Evolutionary conservation across 2,329 filamentous ascomycete genomes (phyloP).

Genomic region (Ophiobolus disseminans): DNA sequence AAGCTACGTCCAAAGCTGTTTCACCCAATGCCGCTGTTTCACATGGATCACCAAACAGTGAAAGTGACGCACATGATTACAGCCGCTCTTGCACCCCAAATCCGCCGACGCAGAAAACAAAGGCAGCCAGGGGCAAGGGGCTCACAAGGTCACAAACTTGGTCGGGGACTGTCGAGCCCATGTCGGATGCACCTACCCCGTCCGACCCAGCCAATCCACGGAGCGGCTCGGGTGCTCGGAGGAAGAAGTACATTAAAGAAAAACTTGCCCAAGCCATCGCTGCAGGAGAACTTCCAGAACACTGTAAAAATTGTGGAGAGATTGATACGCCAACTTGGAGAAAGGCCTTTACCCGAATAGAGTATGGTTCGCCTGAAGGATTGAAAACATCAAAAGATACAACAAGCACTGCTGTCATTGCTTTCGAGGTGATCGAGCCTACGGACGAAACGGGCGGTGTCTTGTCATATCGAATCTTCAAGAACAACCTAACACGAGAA

Average conservation of each 20-base stretch:
- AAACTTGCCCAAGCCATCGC: constrained; percentile 66
- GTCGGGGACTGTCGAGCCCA: constrained; percentile 43
- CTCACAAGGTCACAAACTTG: constrained; percentile 48
- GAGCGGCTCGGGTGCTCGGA: constrained; percentile 65
- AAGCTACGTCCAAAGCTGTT: constrained; percentile 15
- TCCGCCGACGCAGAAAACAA: constrained; percentile 20
- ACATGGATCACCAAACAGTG: constrained; percentile 26
- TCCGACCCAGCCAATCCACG: constrained; percentile 36
- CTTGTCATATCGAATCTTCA: constrained; percentile 75
- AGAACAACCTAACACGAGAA: constrained; percentile 72
- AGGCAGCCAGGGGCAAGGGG: constrained; percentile 33
- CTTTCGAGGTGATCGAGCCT: constrained; percentile 40
- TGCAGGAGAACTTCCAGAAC: constrained; percentile 85
- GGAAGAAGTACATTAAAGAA: constrained; percentile 68
- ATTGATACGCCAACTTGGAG: constrained; percentile 98
- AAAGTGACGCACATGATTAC: constrained; percentile 24
- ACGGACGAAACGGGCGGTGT: constrained; percentile 65
- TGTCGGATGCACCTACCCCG: constrained; percentile 41
- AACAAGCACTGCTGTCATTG: constrained; percentile 72
- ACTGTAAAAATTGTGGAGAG: constrained; percentile 89
- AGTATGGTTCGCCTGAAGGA: constrained; percentile 72
- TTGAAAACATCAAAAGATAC: constrained; percentile 69
- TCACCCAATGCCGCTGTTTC: constrained; percentile 29
- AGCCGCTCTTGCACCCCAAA: constrained; percentile 36
- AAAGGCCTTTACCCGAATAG: constrained; percentile 83